A percentile compares a stretch with the other conserved stretches of the same genome.
Evolutionary conservation across 2,329 filamentous ascomycete species (phyloP).

Genomic region (Didymella pomorum): DNA sequence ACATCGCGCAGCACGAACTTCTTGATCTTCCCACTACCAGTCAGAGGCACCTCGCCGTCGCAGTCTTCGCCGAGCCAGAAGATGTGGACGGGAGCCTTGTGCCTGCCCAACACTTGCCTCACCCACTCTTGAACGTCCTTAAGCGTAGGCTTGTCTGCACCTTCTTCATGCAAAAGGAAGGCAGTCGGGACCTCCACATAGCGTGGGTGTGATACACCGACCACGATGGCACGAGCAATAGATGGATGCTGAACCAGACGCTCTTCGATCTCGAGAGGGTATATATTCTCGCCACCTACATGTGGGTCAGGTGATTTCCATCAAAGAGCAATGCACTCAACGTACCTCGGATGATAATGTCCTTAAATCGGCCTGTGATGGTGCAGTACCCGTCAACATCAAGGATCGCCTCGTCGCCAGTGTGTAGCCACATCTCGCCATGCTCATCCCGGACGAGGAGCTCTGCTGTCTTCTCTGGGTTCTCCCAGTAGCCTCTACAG

Average conservation of each 20-base stretch:
- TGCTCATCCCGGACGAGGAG: constrained; percentile 72
- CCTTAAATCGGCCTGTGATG: constrained; percentile 80
- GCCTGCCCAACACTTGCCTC: constrained; percentile 49
- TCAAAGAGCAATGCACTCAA: neutral
- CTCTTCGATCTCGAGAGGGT: constrained; percentile 79
- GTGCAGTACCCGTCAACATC: constrained; percentile 65
- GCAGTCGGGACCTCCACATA: constrained; percentile 77
- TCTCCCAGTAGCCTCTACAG: constrained; percentile 70
- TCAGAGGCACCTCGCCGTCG: constrained; percentile 50
- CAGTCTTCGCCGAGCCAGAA: constrained; percentile 73
- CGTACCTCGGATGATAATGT: constrained; percentile 76
- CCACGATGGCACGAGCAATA: constrained; percentile 71
- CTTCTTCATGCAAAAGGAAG: constrained; percentile 59
- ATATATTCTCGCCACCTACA: constrained; percentile 53
- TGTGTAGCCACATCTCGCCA: constrained; percentile 55
- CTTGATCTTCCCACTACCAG: constrained; percentile 56
- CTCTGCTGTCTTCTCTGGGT: constrained; percentile 77
- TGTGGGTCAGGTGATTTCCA: constrained; percentile 7
- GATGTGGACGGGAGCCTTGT: constrained; percentile 71
- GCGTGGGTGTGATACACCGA: constrained; percentile 73
- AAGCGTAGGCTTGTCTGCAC: constrained; percentile 35
- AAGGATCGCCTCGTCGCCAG: constrained; percentile 51
- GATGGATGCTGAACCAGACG: constrained; percentile 70
- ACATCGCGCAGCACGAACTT: constrained; percentile 51
- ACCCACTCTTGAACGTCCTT: constrained; percentile 51